Evolutionary conservation across 768 basidiomycete genomes (phyloP).

Genomic region (Lentinula edodes): DNA sequence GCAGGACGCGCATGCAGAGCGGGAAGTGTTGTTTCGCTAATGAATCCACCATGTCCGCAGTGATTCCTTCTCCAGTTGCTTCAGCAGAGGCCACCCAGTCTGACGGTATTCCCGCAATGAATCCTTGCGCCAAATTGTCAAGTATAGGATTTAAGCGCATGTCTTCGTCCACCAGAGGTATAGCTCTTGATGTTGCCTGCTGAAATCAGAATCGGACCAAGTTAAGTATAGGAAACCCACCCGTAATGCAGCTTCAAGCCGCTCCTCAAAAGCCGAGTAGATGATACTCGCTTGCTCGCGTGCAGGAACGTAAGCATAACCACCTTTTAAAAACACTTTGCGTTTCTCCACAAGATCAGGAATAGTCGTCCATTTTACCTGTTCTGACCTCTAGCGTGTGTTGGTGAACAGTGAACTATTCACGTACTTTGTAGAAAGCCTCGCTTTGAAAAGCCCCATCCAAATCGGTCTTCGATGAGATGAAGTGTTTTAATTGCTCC

Average conservation of each 20-base stretch:
- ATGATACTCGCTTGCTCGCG: slow-evolving; percentile 80
- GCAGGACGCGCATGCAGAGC: slow-evolving; percentile 89
- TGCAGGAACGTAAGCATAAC: slow-evolving; percentile 86
- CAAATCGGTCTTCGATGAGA: slow-evolving; percentile 30
- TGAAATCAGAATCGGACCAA: slow-evolving; percentile 3
- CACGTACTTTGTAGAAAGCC: slow-evolving; percentile 71
- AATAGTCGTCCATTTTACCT: slow-evolving; percentile 97
- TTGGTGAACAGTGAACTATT: neutral
- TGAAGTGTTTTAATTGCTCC: slow-evolving; percentile 44
- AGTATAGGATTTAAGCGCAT: slow-evolving; percentile 85
- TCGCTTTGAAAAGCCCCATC: slow-evolving; percentile 40
- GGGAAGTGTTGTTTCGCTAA: slow-evolving; percentile 88
- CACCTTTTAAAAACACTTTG: slow-evolving; percentile 68
- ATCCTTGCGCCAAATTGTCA: slow-evolving; percentile 88
- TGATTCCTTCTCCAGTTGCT: slow-evolving; percentile 61
- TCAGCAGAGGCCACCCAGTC: slow-evolving; percentile 64
- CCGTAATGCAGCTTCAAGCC: slow-evolving; percentile 71
- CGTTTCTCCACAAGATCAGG: slow-evolving; percentile 86
- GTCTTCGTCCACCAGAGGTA: slow-evolving; percentile 93
- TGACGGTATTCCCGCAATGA: slow-evolving; percentile 84
- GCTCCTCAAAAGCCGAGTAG: slow-evolving; percentile 76
- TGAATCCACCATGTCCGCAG: slow-evolving; percentile 91
- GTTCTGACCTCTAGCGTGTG: neutral
- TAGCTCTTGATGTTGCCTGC: slow-evolving; percentile 77
- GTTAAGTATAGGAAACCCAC: slow-evolving; percentile 30